Base-by-base conservation (phyloP, 108 stramenopile genomes). In the Pseudonitzschia delicatissima region DNA sequence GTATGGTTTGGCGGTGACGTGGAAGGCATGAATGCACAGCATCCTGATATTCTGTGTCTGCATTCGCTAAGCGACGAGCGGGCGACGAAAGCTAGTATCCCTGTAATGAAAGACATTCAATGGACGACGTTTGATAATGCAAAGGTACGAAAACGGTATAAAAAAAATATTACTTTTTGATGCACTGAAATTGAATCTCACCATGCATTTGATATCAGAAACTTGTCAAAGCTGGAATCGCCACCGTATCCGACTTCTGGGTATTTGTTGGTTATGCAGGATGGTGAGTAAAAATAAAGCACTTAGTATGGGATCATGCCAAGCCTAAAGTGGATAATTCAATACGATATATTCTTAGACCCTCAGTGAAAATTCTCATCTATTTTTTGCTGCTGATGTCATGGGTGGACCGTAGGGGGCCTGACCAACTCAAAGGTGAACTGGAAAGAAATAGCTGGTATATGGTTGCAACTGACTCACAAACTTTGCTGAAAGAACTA, bases 101-200 rank as follows among this genome's bases (percentile, higher is more conserved):
- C 81, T 7, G 82, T 94, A 18, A 86, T 91, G 84, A 87, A 87
- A 36, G 93, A 94, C 68, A 90, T 93, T 57, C 87, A 88, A 76
- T 90, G 87, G 89, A 88, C 90, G 3, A 77, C 88, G n/a, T 90
- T 92, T 66, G 72, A 77, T 2, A 88, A 92, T 70, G 93, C 90
- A 26, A 88, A 91, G 55, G 55, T 57, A 33, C 5, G 55, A 18
- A 33, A 31, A 6, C 18, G 3, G 47, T 23, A 21, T 2, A 48
- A 17, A 13, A 31, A 18, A 9, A 5, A 2, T 5, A 29, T 15
- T 23, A n/a, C 51, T 25, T 52, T 18, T 25, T n/a, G n/a, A n/a
- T n/a, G n/a, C n/a, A n/a, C n/a, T n/a, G n/a, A n/a, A n/a, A n/a
- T n/a, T n/a, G n/a, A n/a, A n/a, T n/a, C n/a, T n/a, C n/a, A n/a